phyloP scores from a whole-genome alignment of 2,329 filamentous ascomycete species.

The Colletotrichum tropicale region DNA sequence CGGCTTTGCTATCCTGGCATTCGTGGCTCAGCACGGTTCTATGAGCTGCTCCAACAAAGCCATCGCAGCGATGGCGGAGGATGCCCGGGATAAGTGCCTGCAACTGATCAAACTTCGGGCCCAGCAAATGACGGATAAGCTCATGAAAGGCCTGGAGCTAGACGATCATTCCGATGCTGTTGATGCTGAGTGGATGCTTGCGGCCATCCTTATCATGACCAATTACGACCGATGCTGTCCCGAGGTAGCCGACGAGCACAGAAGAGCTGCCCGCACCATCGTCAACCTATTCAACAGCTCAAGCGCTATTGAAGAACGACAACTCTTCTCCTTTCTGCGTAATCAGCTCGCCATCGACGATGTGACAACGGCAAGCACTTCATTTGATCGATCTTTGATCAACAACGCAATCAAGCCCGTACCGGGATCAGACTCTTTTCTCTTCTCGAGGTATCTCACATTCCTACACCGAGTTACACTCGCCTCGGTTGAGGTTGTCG shows the following conservation, averaged over 20 bases:
- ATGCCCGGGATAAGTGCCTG: conserved; percentile 30
- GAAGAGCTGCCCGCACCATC: conserved; percentile 30
- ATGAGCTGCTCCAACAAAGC: neutral
- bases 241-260: conserved; percentile 29
- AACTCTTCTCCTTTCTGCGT: conserved; percentile 30
- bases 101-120: conserved; percentile 22
- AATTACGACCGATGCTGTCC: conserved; percentile 31
- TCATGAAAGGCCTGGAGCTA: conserved; percentile 25
- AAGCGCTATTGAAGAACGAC: conserved; percentile 11
- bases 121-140: conserved; percentile 25
- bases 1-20: conserved; percentile 30
- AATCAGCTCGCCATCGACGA: conserved; percentile 33
- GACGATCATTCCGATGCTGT: conserved; percentile 25
- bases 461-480: conserved; percentile 25
- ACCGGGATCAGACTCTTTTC: neutral
- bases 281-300: conserved; percentile 28
- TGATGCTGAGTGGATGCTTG: conserved; percentile 33
- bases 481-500: conserved; percentile 16
- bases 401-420: conserved; percentile 12
- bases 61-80: conserved; percentile 26
- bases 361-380: conserved; percentile 30
- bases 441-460: conserved; percentile 30
- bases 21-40: conserved; percentile 30
- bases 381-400: conserved; percentile 26
- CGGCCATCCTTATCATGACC: conserved; percentile 29